Percentiles rank a stretch among this genome's conserved stretches.
These are phyloP conservation scores for Vitis cinerea DNA, from an alignment of 164 flowering plant species.

Conservation along the genomic window DNA sequence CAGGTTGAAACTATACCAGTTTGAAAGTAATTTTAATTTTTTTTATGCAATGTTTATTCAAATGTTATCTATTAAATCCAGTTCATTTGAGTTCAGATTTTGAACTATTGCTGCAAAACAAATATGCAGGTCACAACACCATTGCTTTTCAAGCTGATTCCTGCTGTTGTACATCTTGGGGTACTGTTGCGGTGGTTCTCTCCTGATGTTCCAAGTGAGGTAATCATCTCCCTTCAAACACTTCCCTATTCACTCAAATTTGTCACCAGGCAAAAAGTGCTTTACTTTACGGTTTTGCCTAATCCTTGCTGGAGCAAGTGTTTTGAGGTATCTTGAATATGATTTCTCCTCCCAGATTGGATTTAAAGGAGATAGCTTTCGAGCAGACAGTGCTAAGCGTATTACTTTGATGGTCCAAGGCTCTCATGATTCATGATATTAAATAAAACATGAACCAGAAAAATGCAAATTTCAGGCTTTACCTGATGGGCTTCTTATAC, in stretches of 20 bases:
- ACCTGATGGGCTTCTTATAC: slow-evolving; percentile 63
- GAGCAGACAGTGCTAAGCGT: slow-evolving; percentile 66
- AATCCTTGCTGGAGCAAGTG: slow-evolving; percentile 12
- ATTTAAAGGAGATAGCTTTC: slow-evolving; percentile 59
- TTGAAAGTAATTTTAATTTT: too few relatives aligned
- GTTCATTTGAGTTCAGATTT: neutral
- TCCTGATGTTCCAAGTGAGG: slow-evolving; percentile 69
- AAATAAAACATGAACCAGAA: slow-evolving; percentile 32
- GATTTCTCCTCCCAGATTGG: slow-evolving; percentile 58
- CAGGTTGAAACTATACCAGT: too few relatives aligned
- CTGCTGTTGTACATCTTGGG: slow-evolving; percentile 91
- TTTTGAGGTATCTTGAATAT: slow-evolving; percentile 33
- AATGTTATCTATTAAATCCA: too few relatives aligned
- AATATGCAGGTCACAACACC: slow-evolving; percentile 86
- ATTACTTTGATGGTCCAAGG: slow-evolving; percentile 65
- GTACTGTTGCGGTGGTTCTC: slow-evolving; percentile 82
- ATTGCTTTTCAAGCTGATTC: slow-evolving; percentile 88
- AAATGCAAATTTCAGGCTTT: slow-evolving; percentile 37
- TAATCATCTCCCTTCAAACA: slow-evolving; percentile 24
- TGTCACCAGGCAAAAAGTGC: neutral
- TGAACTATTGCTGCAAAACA: neutral
- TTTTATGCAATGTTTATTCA: too few relatives aligned
- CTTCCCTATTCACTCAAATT: neutral
- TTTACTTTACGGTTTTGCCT: slow-evolving; percentile 1
- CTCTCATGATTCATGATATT: slow-evolving; percentile 60